phyloP scores from a whole-genome alignment of 805 yeast species.

The Blastobotrys muscicola region DNA sequence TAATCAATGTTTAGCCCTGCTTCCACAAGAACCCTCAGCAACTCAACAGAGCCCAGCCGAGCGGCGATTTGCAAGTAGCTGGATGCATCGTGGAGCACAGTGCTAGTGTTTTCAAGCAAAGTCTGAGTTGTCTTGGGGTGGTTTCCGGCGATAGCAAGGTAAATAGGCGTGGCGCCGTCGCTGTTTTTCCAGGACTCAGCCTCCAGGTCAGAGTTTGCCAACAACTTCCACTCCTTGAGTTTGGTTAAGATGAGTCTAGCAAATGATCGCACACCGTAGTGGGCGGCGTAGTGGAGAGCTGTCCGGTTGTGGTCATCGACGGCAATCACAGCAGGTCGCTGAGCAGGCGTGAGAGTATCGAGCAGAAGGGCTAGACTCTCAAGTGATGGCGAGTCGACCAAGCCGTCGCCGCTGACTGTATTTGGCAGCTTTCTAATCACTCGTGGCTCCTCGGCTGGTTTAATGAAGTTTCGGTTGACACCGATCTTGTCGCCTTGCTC shows the following conservation, averaged over 20 bases:
- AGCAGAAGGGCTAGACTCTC: constrained; percentile 54
- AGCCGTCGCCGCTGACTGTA: too few relatives aligned
- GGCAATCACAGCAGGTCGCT: constrained; percentile 48
- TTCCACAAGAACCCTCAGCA: constrained; percentile 44
- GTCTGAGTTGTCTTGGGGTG: constrained; percentile 69
- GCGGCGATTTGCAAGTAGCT: constrained; percentile 61
- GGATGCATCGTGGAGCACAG: constrained; percentile 43
- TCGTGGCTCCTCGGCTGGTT: constrained; percentile 47
- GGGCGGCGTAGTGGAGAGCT: constrained; percentile 84
- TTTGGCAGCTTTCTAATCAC: constrained; percentile 35
- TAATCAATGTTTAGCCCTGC: constrained; percentile 55
- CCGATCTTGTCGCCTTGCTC: not conserved
- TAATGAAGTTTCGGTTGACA: constrained; percentile 14
- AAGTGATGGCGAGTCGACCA: constrained; percentile 20
- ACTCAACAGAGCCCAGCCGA: constrained; percentile 49
- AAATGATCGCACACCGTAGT: constrained; percentile 66
- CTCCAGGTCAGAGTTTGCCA: constrained; percentile 15
- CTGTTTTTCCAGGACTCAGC: constrained; percentile 39
- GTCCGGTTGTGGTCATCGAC: constrained; percentile 72
- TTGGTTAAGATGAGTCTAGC: constrained; percentile 48
- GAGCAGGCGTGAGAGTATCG: constrained; percentile 42
- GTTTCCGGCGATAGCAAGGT: constrained; percentile 69
- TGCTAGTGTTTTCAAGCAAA: constrained; percentile 33
- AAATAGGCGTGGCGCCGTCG: constrained; percentile 73
- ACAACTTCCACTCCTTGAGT: constrained; percentile 45